Evolutionary conservation across 2,329 filamentous ascomycete genomes (phyloP).

Genomic region (Blastomyces parvus): DNA sequence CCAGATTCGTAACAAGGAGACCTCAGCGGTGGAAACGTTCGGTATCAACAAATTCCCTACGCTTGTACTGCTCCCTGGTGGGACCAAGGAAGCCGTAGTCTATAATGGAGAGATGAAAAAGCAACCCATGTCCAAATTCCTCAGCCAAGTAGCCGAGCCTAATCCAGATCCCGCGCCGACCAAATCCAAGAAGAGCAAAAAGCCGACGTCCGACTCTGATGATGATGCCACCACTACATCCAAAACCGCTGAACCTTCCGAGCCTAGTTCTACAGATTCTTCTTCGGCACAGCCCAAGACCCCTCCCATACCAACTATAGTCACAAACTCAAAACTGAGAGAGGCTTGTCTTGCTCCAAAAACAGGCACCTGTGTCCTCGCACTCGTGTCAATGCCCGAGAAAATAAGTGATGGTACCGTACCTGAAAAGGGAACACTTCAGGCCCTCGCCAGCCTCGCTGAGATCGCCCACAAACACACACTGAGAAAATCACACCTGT

Average conservation of each 20-base stretch:
- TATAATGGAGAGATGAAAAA: constrained; percentile 84
- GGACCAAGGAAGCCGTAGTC: constrained; percentile 55
- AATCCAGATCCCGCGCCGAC: constrained; percentile 63
- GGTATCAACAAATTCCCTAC: constrained; percentile 69
- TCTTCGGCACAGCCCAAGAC: constrained; percentile 40
- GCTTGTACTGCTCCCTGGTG: constrained; percentile 67
- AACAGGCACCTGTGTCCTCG: constrained; percentile 74
- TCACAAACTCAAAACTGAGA: constrained; percentile 54
- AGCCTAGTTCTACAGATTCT: constrained; percentile 7
- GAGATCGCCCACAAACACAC: constrained; percentile 68
- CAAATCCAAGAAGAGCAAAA: constrained; percentile 23
- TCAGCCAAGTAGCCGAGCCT: constrained; percentile 66
- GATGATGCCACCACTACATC: constrained; percentile 44
- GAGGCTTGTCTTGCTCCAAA: constrained; percentile 64
- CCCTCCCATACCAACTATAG: constrained; percentile 58
- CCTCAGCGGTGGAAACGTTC: constrained; percentile 60
- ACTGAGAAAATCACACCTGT: constrained; percentile 56
- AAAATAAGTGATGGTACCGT: constrained; percentile 40
- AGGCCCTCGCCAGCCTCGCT: constrained; percentile 55
- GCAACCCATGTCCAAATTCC: constrained; percentile 67
- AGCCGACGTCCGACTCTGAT: constrained; percentile 22
- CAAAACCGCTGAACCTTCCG: constrained; percentile 15
- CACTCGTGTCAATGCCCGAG: constrained; percentile 51
- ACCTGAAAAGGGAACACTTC: constrained; percentile 32
- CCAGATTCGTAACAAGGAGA: constrained; percentile 76